phyloP scores from a whole-genome alignment of 2,329 filamentous ascomycete species.

The Fusarium piperis region DNA sequence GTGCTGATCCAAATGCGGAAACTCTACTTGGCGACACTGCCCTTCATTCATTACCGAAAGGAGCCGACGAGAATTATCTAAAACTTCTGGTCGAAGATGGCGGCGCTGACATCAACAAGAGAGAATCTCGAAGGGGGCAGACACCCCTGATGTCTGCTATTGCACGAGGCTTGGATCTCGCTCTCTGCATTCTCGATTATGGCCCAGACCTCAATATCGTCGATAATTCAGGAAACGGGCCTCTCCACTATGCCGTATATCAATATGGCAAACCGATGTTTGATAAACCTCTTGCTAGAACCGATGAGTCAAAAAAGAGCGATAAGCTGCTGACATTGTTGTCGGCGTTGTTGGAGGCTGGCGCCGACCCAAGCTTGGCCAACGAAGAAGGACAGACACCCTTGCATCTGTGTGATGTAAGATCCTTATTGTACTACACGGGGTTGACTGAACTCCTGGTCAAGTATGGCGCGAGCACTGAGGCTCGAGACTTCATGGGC shows the following conservation, averaged over 20 bases:
- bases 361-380: constrained; percentile 33
- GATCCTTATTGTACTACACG: neutral
- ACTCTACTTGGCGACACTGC: constrained; percentile 14
- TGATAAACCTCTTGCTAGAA: neutral
- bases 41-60: constrained; percentile 28
- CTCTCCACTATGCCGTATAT: constrained; percentile 27
- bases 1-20: constrained; percentile 35
- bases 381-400: constrained; percentile 21
- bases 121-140: constrained; percentile 12
- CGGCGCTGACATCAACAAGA: constrained; percentile 38
- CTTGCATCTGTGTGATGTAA: constrained; percentile 12
- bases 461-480: constrained; percentile 7
- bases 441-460: neutral
- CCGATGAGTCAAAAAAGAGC: neutral
- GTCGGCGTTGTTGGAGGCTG: constrained; percentile 22
- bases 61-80: constrained; percentile 9
- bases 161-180: neutral
- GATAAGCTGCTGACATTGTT: neutral
- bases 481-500: constrained; percentile 15
- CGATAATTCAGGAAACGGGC: constrained; percentile 34
- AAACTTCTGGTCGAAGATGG: constrained; percentile 37
- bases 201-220: constrained; percentile 21
- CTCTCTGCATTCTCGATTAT: constrained; percentile 28
- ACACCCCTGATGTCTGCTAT: constrained; percentile 34
- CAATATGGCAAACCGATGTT: neutral